phyloP scores from a whole-genome alignment of 768 basidiomycete genomes.

The Tulasnella sp. region DNA sequence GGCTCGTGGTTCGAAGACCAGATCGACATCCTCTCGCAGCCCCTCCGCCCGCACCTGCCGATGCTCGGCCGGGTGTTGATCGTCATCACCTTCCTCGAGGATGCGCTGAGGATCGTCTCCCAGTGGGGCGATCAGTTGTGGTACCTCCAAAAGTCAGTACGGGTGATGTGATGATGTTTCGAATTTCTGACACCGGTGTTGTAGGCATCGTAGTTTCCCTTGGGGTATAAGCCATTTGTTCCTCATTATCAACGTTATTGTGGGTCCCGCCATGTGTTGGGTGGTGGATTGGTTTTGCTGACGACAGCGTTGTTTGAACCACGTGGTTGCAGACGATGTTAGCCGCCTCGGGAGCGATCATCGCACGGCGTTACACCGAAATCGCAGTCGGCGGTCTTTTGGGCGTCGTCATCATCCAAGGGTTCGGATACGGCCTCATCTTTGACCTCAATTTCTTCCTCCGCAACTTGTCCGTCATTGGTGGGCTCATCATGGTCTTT shows the following conservation, averaged over 20 bases:
- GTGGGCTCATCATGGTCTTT: constrained; percentile 98
- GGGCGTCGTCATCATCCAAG: constrained; percentile 84
- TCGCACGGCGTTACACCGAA: constrained; percentile 78
- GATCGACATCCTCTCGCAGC: constrained; percentile 85
- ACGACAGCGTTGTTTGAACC: background rate
- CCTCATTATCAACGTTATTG: constrained; percentile 80
- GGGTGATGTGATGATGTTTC: constrained; percentile 13
- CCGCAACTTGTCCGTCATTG: constrained; percentile 94
- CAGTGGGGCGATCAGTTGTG: constrained; percentile 97
- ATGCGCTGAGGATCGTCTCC: constrained; percentile 81
- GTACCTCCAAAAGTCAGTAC: constrained; percentile 91
- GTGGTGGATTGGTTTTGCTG: background rate
- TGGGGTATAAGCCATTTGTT: constrained; percentile 93
- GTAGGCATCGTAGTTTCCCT: constrained; percentile 86
- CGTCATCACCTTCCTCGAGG: constrained; percentile 96
- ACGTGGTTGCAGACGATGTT: constrained; percentile 93
- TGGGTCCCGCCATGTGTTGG: constrained; percentile 34
- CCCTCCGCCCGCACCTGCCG: constrained; percentile 86
- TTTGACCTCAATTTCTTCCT: constrained; percentile 99
- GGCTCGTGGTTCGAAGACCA: constrained; percentile 78
- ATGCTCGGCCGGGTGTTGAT: constrained; percentile 93
- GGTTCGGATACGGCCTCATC: constrained; percentile 96
- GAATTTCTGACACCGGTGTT: constrained; percentile 1
- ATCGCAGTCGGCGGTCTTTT: constrained; percentile 83
- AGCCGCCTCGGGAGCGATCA: constrained; percentile 67